Percentiles rank a stretch among this genome's conserved stretches.
Evolutionary conservation across 2,329 filamentous ascomycete genomes (phyloP).

Genomic region (Hypoxylon sp.): DNA sequence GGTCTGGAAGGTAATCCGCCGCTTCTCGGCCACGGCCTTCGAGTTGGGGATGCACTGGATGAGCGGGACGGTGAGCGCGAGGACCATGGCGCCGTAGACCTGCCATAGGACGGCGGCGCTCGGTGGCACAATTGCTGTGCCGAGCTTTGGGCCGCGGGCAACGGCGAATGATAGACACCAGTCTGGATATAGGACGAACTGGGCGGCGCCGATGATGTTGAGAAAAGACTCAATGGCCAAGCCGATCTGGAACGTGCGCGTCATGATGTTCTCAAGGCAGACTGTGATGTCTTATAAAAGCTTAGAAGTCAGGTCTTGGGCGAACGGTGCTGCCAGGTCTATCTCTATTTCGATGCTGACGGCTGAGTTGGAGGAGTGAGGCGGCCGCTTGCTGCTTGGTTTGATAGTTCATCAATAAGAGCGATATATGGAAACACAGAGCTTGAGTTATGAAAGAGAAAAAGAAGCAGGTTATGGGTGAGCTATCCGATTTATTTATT

Average conservation of each 20-base stretch:
- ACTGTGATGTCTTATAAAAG: background rate
- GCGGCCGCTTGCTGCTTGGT: background rate
- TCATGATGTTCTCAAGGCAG: slow-evolving; percentile 18
- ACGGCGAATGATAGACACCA: slow-evolving; percentile 35
- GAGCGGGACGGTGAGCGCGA: slow-evolving; percentile 33
- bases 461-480: background rate
- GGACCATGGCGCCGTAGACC: slow-evolving; percentile 35
- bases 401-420: background rate
- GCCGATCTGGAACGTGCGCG: slow-evolving; percentile 28
- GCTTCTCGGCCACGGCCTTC: slow-evolving; percentile 25
- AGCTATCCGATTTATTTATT: background rate
- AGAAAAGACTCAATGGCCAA: slow-evolving; percentile 33
- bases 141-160: background rate
- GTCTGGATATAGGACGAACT: slow-evolving; percentile 32
- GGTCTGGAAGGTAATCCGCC: slow-evolving; percentile 33
- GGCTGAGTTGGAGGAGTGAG: background rate
- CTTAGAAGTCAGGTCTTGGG: background rate
- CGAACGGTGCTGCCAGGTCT: background rate
- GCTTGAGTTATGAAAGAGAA: background rate
- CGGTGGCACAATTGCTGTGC: slow-evolving; percentile 14
- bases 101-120: slow-evolving; percentile 34
- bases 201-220: slow-evolving; percentile 30
- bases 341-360: background rate
- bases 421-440: background rate
- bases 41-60: slow-evolving; percentile 30